These are phyloP conservation scores for Epichloe typhina DNA, from an alignment of 2,329 filamentous ascomycete genomes.

Conservation along the genomic window DNA sequence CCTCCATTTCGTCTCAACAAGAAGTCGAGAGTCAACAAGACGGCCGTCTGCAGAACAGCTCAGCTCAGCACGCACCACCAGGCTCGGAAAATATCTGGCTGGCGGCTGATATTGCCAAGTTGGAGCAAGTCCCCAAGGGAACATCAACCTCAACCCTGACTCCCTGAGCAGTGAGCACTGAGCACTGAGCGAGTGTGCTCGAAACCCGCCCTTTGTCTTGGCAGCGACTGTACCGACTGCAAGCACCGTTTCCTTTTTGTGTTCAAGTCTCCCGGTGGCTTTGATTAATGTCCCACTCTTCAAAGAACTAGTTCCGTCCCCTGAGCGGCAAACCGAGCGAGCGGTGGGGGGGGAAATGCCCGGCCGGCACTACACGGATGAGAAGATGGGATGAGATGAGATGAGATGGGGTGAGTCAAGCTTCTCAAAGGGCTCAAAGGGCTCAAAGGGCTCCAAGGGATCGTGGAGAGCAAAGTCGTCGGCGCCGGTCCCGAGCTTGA, in stretches of 20 bases:
- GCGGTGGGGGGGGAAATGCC: background rate
- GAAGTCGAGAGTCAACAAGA: no score
- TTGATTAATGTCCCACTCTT: conserved; percentile 6
- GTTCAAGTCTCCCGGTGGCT: background rate
- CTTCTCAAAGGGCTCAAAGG: background rate
- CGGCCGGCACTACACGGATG: background rate
- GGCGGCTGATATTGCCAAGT: background rate
- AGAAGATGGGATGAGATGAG: no score
- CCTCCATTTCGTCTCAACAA: no score
- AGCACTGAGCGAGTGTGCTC: background rate
- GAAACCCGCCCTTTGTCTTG: conserved; percentile 1
- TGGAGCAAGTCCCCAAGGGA: background rate
- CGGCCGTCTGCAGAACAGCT: background rate
- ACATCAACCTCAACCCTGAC: background rate
- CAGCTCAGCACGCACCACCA: background rate
- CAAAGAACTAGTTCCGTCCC: background rate
- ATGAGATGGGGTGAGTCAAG: no score
- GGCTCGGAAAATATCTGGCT: background rate
- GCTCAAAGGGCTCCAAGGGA: background rate
- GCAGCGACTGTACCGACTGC: background rate
- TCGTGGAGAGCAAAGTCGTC: background rate
- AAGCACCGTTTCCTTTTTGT: background rate
- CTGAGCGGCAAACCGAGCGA: background rate
- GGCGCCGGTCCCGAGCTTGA: background rate
- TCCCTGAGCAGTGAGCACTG: no score